These are phyloP conservation scores for Cercophora samala DNA, from an alignment of 495 filamentous ascomycete species.

Conservation along the genomic window DNA sequence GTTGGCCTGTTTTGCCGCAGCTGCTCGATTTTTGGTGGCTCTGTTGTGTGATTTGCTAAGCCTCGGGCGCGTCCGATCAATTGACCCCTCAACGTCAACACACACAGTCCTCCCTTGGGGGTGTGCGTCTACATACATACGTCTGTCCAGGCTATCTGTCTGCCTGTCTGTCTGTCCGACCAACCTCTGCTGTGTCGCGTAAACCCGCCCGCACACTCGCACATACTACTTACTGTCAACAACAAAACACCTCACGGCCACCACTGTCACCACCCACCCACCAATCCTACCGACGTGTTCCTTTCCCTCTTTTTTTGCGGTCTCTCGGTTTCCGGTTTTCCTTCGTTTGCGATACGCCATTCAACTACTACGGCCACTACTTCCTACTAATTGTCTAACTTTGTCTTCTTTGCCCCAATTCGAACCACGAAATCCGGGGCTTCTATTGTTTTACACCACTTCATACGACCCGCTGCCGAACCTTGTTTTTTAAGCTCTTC, in stretches of 20 bases:
- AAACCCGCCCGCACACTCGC: conserved; percentile 10
- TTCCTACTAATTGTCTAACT: conserved; percentile 16
- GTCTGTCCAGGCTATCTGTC: too few species aligned
- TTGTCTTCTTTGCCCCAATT: conserved; percentile 1
- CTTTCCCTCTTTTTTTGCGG: background rate
- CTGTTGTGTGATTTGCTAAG: conserved; percentile 33
- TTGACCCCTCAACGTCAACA: conserved; percentile 23
- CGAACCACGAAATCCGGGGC: background rate
- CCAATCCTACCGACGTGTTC: conserved; percentile 10
- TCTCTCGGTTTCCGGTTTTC: conserved; percentile 9
- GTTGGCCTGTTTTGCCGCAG: conserved; percentile 10
- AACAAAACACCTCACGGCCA: conserved; percentile 8
- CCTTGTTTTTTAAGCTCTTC: conserved; percentile 15
- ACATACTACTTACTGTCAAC: conserved; percentile 5
- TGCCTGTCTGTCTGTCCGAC: background rate
- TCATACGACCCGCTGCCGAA: conserved; percentile 18
- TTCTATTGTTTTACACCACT: conserved; percentile 10
- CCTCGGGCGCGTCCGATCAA: conserved; percentile 29
- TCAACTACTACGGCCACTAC: conserved; percentile 7
- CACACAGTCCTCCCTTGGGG: background rate
- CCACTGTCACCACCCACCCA: conserved; percentile 9
- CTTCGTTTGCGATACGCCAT: conserved; percentile 10
- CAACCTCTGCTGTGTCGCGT: conserved; percentile 21
- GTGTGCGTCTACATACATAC: background rate
- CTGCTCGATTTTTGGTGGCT: background rate